Evolutionary conservation across 2,329 filamentous ascomycete species (phyloP), one percentile per base, ranked within the genome.

Genomic region (Xylaria sp.): DNA sequence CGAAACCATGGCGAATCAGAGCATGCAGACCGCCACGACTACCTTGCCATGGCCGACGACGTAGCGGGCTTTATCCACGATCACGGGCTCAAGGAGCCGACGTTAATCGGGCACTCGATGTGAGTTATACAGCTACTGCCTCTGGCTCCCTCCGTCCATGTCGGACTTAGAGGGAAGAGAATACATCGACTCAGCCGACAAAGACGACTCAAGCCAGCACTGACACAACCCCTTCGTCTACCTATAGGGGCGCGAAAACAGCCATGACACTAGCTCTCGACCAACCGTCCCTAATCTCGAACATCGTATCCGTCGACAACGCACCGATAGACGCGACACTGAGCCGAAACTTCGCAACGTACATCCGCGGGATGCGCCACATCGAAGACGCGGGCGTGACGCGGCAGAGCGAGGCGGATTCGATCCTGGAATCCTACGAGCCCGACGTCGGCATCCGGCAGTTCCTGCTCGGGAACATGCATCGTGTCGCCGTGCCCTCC

Each of bases 21-120:
- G 1, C 94, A 98, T 81, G 80, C 89, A 61, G 82, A 85, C 0
- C 84, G 84, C 1, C 96, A 98, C 80, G 91, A 95, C 82, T 98
- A 98, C 80, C 80, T 82, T 1, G 86, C 89, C 54, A 94, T 98
- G 88, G 93, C 95, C 4, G 88, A 90, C 73, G 95, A 98, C 76
- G 90, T 98, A 12, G 89, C 91, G 64, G 84, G 87, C 54, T 98
- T 98, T 80, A 91, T 98, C 65, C 75, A 85, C 5, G 83, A 92
- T 64, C 91, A 97, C 79, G 83, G 85, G 3, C 82, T 98, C n/a
- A 83, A 86, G 54, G 84, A 92, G 34, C 85, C 91, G 1, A 94
- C 92, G 0, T 82, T 98, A 34, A 96, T 98, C 76, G 95, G 95
- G 0, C 96, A 98, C 82, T 97, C 94, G 1, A 98, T 98, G 95